Evolutionary conservation across 78 protist genomes (phyloP).

Genomic region (Dictyostelium capitatum): DNA sequence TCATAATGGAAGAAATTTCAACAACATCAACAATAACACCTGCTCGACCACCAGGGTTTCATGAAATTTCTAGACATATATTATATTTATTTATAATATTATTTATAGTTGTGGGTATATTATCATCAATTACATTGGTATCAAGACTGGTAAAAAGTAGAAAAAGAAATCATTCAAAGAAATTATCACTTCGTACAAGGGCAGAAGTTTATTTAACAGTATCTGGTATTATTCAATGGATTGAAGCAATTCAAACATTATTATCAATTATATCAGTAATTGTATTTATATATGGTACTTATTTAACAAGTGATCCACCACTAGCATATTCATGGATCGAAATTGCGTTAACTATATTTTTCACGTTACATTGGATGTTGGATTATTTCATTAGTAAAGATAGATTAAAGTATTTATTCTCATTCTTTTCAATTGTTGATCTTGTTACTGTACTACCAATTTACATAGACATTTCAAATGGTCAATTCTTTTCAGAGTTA

Average conservation of each 20-base stretch:
- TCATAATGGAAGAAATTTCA: not conserved
- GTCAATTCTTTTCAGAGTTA: conserved; percentile 50
- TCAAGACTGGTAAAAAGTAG: conserved; percentile 12
- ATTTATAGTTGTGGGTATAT: not conserved
- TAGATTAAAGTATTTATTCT: conserved; percentile 59
- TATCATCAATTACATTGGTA: conserved; percentile 37
- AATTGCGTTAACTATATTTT: conserved; percentile 53
- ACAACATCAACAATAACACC: not conserved
- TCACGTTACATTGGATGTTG: conserved; percentile 75
- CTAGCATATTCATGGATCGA: conserved; percentile 41
- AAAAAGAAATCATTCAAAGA: not conserved
- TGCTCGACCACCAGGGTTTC: conserved; percentile 37
- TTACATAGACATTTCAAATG: conserved; percentile 57
- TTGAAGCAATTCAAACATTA: conserved; percentile 71
- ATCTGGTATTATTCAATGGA: conserved; percentile 76
- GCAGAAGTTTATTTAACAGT: conserved; percentile 59
- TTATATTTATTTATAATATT: conserved; percentile 6
- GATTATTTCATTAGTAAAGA: conserved; percentile 70
- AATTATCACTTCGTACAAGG: conserved; percentile 53
- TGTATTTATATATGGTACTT: conserved; percentile 70
- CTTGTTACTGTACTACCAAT: conserved; percentile 62
- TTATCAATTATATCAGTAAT: conserved; percentile 53
- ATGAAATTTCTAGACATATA: conserved; percentile 30
- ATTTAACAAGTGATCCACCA: conserved; percentile 37
- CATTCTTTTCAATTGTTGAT: conserved; percentile 73